A percentile compares a stretch with the other conserved stretches of the same genome.
These are phyloP conservation scores for Volvox reticuliferus DNA, from an alignment of 139 green algal genomes.

Conservation along the genomic window DNA sequence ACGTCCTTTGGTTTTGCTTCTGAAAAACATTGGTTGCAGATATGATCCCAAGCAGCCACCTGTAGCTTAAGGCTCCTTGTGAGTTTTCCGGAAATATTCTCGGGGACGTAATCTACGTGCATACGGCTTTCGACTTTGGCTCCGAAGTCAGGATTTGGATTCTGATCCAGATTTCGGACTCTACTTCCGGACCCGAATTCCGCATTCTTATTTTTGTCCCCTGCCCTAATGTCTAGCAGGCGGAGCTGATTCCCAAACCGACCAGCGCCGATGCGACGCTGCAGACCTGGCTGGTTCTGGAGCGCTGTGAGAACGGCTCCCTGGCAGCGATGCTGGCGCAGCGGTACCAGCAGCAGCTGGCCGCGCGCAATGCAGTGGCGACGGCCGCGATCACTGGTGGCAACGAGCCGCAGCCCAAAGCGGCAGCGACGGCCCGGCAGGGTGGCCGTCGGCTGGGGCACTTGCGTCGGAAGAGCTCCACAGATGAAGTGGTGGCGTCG, in stretches of 20 bases:
- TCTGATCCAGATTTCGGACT: too few species aligned
- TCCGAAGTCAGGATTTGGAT: too few species aligned
- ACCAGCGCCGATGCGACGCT: not conserved
- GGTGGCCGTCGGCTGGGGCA: not conserved
- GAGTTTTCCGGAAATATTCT: too few species aligned
- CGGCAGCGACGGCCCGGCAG: not conserved
- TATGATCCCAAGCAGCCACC: too few species aligned
- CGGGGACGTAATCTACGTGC: too few species aligned
- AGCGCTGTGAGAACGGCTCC: conserved; percentile 40
- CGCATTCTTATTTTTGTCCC: too few species aligned
- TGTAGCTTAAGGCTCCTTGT: too few species aligned
- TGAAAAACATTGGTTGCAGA: too few species aligned
- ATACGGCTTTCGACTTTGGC: too few species aligned
- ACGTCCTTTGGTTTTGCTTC: too few species aligned
- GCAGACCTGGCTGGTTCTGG: conserved; percentile 38
- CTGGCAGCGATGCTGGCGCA: conserved; percentile 20
- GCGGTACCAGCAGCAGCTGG: not conserved
- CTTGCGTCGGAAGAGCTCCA: not conserved
- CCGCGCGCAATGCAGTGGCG: not conserved
- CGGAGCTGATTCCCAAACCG: not conserved
- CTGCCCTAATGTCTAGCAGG: not conserved
- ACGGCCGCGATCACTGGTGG: not conserved
- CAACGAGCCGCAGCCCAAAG: not conserved
- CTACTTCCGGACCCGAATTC: too few species aligned
- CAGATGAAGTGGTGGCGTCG: not conserved